phyloP scores from a whole-genome alignment of 495 filamentous ascomycete species.

The Penicillium nucicola region DNA sequence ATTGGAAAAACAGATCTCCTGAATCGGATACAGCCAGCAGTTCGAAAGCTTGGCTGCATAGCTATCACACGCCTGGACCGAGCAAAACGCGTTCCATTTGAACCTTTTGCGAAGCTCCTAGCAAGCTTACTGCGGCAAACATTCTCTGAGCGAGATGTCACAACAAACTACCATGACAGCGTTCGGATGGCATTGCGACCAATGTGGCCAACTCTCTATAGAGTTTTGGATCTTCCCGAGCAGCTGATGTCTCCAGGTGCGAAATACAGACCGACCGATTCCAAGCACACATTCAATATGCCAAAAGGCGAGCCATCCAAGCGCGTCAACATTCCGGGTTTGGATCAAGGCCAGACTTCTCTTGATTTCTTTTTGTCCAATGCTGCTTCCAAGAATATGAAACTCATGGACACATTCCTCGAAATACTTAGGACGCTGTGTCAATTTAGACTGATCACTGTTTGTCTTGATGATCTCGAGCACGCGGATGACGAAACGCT shows the following conservation, averaged over 20 bases:
- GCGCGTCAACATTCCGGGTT: conserved; percentile 28
- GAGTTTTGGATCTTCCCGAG: conserved; percentile 75
- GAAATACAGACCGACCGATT: conserved; percentile 34
- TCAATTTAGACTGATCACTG: conserved; percentile 73
- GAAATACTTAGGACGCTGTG: conserved; percentile 79
- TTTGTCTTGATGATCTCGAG: conserved; percentile 83
- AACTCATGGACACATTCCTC: conserved; percentile 77
- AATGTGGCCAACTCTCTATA: conserved; percentile 75
- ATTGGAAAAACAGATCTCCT: conserved; percentile 82
- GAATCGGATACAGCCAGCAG: conserved; percentile 70
- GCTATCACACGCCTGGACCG: conserved; percentile 82
- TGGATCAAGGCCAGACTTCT: conserved; percentile 50
- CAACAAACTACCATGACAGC: conserved; percentile 74
- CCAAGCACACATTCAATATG: conserved; percentile 25
- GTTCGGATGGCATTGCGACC: conserved; percentile 70
- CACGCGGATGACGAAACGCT: conserved; percentile 83
- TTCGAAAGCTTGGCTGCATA: conserved; percentile 74
- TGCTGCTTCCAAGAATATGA: conserved; percentile 67
- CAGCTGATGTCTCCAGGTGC: conserved; percentile 56
- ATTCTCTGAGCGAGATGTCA: conserved; percentile 84
- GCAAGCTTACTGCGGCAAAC: conserved; percentile 86
- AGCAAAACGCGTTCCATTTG: conserved; percentile 76
- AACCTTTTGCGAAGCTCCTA: conserved; percentile 74
- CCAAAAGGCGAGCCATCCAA: conserved; percentile 36
- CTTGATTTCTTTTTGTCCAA: conserved; percentile 70